Evolutionary conservation across 2,329 filamentous ascomycete genomes (phyloP).

Genomic region (Paraconiothyrium brasiliense): DNA sequence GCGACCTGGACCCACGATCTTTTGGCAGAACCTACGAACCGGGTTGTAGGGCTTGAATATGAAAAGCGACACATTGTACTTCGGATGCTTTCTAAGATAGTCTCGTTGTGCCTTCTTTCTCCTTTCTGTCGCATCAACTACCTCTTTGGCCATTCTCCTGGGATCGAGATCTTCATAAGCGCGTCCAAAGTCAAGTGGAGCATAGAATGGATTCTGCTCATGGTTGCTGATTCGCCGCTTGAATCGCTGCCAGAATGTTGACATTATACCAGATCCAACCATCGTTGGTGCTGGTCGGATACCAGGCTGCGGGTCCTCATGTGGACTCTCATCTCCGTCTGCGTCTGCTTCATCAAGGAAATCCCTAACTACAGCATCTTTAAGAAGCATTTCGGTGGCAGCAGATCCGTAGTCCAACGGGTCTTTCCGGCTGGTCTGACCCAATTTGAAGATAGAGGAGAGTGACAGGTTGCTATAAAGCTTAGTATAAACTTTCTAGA

Average conservation of each 20-base stretch:
- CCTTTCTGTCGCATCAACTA: constrained; percentile 81
- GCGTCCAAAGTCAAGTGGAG: constrained; percentile 75
- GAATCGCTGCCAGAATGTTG: constrained; percentile 69
- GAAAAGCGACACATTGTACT: constrained; percentile 91
- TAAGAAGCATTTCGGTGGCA: constrained; percentile 94
- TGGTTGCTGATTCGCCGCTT: constrained; percentile 65
- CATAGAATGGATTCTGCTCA: constrained; percentile 96
- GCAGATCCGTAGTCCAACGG: constrained; percentile 91
- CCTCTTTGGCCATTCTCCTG: constrained; percentile 87
- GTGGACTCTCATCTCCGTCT: constrained; percentile 25
- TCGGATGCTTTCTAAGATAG: constrained; percentile 85
- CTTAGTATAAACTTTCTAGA: constrained; percentile 19
- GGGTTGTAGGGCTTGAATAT: constrained; percentile 82
- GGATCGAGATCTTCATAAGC: constrained; percentile 84
- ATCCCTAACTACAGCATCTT: constrained; percentile 93
- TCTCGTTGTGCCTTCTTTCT: constrained; percentile 90
- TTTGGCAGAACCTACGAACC: constrained; percentile 83
- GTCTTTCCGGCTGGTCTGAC: constrained; percentile 73
- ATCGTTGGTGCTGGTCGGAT: constrained; percentile 51
- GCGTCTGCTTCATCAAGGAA: constrained; percentile 81
- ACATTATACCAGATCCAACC: constrained; percentile 68
- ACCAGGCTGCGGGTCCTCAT: constrained; percentile 44
- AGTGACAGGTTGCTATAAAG: constrained; percentile 72
- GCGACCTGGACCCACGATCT: constrained; percentile 88
- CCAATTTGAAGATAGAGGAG: constrained; percentile 69